Percentiles rank a stretch among this genome's conserved stretches.
Conservation (phyloP, 257 asterid genomes). For the Penstemon barbatus region DNA sequence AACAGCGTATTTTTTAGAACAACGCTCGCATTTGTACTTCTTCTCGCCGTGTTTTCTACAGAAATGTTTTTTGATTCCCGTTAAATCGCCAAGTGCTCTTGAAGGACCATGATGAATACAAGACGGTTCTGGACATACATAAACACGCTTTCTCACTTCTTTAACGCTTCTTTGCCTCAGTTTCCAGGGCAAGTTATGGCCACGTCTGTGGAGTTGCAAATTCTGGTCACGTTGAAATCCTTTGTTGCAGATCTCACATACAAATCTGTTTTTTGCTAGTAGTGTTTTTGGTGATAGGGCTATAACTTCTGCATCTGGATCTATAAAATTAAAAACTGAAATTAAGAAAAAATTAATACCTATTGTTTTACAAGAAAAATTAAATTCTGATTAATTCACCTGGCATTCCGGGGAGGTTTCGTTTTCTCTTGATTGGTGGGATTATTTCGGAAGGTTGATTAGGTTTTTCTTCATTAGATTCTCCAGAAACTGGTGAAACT, state of each 20-base stretch:
- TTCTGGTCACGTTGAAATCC: constrained; percentile 94
- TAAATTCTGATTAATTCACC: background rate
- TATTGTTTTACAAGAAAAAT: no score
- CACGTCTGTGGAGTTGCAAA: constrained; percentile 87
- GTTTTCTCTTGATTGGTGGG: constrained; percentile 1
- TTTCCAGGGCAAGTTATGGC: constrained; percentile 91
- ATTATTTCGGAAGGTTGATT: background rate
- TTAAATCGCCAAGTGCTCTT: constrained; percentile 81
- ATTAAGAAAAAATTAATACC: background rate
- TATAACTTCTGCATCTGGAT: constrained; percentile 89
- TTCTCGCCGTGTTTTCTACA: constrained; percentile 90
- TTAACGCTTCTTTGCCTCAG: constrained; percentile 63
- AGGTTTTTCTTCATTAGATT: no score
- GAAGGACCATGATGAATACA: constrained; percentile 87
- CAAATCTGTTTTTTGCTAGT: constrained; percentile 78
- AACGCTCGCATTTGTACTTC: constrained; percentile 84
- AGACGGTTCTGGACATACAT: constrained; percentile 75
- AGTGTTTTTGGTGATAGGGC: constrained; percentile 72
- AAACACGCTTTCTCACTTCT: constrained; percentile 69
- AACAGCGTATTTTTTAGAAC: constrained; percentile 85
- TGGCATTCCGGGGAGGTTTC: constrained; percentile 23
- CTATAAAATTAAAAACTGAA: constrained; percentile 29
- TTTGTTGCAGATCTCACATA: constrained; percentile 79
- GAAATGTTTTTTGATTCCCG: constrained; percentile 90
- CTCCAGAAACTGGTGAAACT: no score